Evolutionary conservation across 1,284 basidiomycete species (phyloP), one percentile per base, ranked within the genome.

Genomic region (Puccinia polysora): DNA sequence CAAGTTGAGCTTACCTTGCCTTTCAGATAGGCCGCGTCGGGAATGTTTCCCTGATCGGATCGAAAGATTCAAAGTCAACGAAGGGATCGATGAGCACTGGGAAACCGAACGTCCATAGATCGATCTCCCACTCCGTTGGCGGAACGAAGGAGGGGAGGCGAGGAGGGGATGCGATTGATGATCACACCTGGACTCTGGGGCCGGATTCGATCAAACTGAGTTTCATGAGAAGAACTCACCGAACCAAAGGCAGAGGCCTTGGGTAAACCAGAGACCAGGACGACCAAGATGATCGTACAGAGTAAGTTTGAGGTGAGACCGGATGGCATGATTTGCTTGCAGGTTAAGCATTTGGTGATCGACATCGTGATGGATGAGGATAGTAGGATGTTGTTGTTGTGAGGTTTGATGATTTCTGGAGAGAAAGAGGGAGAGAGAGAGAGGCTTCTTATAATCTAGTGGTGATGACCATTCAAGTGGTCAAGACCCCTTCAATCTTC

Each of bases 21-120:
- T 28, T 69, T 69, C 40, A 69, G 65, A 50, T 59, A 69, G 34
- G 65, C 65, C 20, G 65, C 65, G 38, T 58, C 65, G 14, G 65
- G 65, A 34, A 69, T 69, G 34, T 69, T 69, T 20, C 65, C 65
- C 65, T 69, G 49, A 36, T n/a, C 25, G 25, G 4, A 14, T 23
- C 10, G 38, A 62, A 62, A 18, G 64, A 65, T 49, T 20, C n/a
- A 36, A n/a, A 47, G 36, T 47, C 30, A 49, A 15, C 43, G n/a
- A 38, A 36, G 30, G 30, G 23, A 38, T n/a, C 38, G 36, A 12
- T 15, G 28, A n/a, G 2, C 20, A 20, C 49, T 25, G 28, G 49
- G 53, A 56, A 36, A 7, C 25, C 12, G 49, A 18, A 18, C 28
- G 4, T 18, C 5, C 20, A n/a, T 25, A 1, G 4, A 49, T 10